phyloP scores from a whole-genome alignment of 352 stramenopile genomes.

The Pythium dissotocum region DNA sequence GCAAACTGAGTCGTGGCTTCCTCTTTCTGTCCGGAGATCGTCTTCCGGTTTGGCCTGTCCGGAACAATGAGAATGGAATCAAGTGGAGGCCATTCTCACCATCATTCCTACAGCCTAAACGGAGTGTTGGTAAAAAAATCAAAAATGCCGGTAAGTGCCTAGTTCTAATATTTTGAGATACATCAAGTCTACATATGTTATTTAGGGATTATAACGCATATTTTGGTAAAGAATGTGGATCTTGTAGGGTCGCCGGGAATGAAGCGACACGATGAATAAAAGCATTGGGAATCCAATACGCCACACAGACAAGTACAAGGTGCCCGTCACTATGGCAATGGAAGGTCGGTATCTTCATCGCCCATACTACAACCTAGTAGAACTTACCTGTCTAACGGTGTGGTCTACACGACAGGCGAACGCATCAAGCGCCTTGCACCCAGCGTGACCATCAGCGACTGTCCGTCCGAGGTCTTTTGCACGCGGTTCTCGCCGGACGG shows the following conservation, averaged over 20 bases:
- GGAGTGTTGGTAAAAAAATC: too few relatives aligned
- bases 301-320: not conserved
- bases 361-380: not conserved
- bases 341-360: slow-evolving; percentile 7
- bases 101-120: too few relatives aligned
- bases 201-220: not conserved
- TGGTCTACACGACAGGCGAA: slow-evolving; percentile 15
- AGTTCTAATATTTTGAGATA: not conserved
- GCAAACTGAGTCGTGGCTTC: not conserved
- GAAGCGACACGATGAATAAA: not conserved
- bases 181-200: not conserved
- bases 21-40: too few relatives aligned
- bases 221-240: not conserved
- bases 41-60: too few relatives aligned
- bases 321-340: not conserved
- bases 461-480: slow-evolving; percentile 88
- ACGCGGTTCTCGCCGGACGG: slow-evolving; percentile 85
- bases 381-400: not conserved
- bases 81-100: too few relatives aligned
- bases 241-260: slow-evolving; percentile 8
- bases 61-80: too few relatives aligned
- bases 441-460: slow-evolving; percentile 87
- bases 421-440: slow-evolving; percentile 69
- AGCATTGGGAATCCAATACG: not conserved
- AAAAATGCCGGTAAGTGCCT: not conserved